Evolutionary conservation across 768 basidiomycete genomes (phyloP), one percentile per base, ranked within the genome.

Genomic region (Phallus indusiatus): DNA sequence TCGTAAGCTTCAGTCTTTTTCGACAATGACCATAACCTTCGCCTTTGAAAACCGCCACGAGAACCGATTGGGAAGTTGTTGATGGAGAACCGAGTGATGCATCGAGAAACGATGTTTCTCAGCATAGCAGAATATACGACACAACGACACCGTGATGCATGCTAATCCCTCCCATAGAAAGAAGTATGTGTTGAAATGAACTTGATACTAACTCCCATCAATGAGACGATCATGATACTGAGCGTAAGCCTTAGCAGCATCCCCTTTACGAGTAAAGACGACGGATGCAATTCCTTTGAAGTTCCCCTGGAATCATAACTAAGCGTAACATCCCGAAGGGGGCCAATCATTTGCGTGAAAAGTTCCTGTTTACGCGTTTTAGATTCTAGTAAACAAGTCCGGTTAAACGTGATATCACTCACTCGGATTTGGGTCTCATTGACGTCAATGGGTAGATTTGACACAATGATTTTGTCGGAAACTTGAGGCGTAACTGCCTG

Each of bases 161-260:
- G n/a, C 42, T 42, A 42, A 42, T 14, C n/a, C 36, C 9, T 8
- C 8, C 42, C 64, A 68, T 63, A 62, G 61, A 61, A 58, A 62
- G 63, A 74, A 71, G 65, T 69, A 69, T 68, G 49, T 24, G 47
- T 42, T 48, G 50, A 59, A 14, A 59, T 70, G 71, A 71, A 70
- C 79, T 76, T 52, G 83, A 81, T 89, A 98, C 96, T 93, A 90
- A 99, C 96, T 96, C 79, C 94, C 93, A 87, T 99, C 96, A 84
- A 99, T 94, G 76, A 98, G 88, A 71, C 96, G 88, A 77, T 91
- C 91, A 81, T 99, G 92, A 79, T 98, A 99, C 65, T 91, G 84
- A 66, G 87, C 81, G 73, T 85, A 94, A 3, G 96, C 96, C 79
- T 87, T 91, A 70, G 84, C 83, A 60, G 86, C 96, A 67, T 94